Evolutionary conservation across 1,284 basidiomycete genomes (phyloP).

Genomic region (Sporisorium reilianum): DNA sequence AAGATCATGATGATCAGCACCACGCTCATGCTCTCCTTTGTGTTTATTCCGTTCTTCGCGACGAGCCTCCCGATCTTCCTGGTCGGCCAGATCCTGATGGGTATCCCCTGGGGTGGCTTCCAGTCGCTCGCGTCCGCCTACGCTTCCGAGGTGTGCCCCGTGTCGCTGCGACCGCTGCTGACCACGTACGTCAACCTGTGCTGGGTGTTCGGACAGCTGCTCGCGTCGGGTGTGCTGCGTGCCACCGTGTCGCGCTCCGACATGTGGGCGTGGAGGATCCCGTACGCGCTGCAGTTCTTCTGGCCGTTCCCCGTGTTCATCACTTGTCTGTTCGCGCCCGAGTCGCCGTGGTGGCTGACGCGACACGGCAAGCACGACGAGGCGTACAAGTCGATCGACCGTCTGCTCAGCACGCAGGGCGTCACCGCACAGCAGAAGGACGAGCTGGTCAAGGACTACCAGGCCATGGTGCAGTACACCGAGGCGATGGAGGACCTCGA

Average conservation of each 20-base stretch:
- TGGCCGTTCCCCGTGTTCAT: slow-evolving; percentile 68
- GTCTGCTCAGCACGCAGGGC: slow-evolving; percentile 61
- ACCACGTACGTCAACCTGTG: slow-evolving; percentile 73
- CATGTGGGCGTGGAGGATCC: slow-evolving; percentile 69
- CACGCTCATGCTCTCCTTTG: slow-evolving; percentile 58
- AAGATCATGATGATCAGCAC: slow-evolving; percentile 50
- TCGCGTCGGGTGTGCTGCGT: slow-evolving; percentile 71
- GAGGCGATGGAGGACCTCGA: slow-evolving; percentile 71
- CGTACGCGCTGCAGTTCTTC: slow-evolving; percentile 71
- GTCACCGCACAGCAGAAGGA: slow-evolving; percentile 68
- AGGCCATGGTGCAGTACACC: slow-evolving; percentile 71
- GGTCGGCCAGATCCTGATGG: slow-evolving; percentile 70
- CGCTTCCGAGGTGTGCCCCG: slow-evolving; percentile 72
- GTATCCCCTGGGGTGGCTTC: slow-evolving; percentile 71
- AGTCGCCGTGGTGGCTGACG: slow-evolving; percentile 72
- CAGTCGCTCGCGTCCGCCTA: slow-evolving; percentile 72
- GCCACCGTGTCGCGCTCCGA: slow-evolving; percentile 62
- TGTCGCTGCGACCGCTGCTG: slow-evolving; percentile 71
- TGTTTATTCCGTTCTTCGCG: slow-evolving; percentile 71
- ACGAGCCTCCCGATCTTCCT: slow-evolving; percentile 68
- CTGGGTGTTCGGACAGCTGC: slow-evolving; percentile 70
- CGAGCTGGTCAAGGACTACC: slow-evolving; percentile 70
- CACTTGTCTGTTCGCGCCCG: slow-evolving; percentile 66
- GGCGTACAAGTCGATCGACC: slow-evolving; percentile 70
- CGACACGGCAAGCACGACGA: slow-evolving; percentile 71